Evolutionary conservation across 1,139 yeast genomes (phyloP), one percentile per base, ranked within the genome.

Genomic region (Suhomyces taliae): DNA sequence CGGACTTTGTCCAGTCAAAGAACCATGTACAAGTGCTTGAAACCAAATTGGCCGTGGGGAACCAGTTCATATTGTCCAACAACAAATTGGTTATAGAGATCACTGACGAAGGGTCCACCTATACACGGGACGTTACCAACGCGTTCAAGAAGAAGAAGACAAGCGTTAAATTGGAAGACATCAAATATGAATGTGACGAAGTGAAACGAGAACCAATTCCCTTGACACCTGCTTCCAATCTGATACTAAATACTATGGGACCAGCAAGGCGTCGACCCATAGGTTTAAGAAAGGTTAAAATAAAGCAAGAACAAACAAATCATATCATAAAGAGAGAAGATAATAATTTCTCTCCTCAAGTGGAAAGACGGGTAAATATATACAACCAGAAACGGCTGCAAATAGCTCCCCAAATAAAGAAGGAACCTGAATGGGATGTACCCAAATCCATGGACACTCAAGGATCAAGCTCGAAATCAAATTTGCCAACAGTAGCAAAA

Each of bases 1-100:
- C 67, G 9, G 72, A 68, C 47, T 74, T 74, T 55, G 33, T 61
- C 53, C 44, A 52, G 51, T 34, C 49, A 40, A 37, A 48, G 48
- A 44, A 49, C 41, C 44, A 57, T 44, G 6, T 39, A 24, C 56
- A 55, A 6, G 51, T 51, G 8, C 55, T 58, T 12, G 37, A 40
- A 3, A 44, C 50, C 7, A 48, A 54, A 41, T 41, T 56, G 27
- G 41, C 43, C 7, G 44, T 38, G 6, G 59, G 56, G 12, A 49
- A 43, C 27, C 50, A 50, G 38, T 57, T 56, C 47, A 52, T 44
- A 32, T 46, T 61, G 7, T 57, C 64, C 8, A 55, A 51, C 32
- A 58, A 58, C 15, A 53, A 50, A 39, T 46, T 59, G 34, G 39
- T 62, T 9, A 51, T 62, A 8, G 61, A 61, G 34, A 43, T 62